These are phyloP conservation scores for Boletus vermiculosoides DNA, from an alignment of 768 basidiomycete genomes.

Conservation along the genomic window DNA sequence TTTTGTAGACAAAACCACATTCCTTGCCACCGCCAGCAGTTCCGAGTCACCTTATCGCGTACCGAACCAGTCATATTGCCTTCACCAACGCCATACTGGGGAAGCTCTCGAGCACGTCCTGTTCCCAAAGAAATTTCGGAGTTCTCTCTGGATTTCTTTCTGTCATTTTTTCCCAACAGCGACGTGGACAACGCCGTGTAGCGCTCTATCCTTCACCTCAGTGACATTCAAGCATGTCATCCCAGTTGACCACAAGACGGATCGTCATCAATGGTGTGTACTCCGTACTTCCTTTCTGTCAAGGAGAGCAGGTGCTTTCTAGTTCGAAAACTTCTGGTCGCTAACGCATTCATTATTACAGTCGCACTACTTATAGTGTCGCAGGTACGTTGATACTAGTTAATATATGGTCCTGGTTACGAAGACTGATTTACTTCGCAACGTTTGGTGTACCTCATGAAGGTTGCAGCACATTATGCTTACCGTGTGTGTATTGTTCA, in stretches of 20 bases:
- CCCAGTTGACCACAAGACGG: constrained; percentile 40
- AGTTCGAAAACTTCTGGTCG: background rate
- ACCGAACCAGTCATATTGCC: background rate
- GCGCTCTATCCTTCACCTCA: background rate
- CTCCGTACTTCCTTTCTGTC: background rate
- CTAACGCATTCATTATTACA: constrained; percentile 24
- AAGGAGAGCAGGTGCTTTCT: background rate
- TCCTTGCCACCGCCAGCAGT: background rate
- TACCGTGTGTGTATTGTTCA: constrained; percentile 50
- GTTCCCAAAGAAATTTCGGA: background rate
- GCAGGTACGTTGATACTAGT: constrained; percentile 43
- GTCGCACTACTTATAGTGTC: constrained; percentile 52
- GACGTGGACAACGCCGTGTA: background rate
- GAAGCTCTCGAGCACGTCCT: background rate
- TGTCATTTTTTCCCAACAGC: background rate
- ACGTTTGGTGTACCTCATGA: constrained; percentile 17
- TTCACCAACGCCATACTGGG: background rate
- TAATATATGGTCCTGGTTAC: background rate
- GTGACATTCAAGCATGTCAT: constrained; percentile 19
- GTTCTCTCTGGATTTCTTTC: background rate
- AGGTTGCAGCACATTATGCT: constrained; percentile 81
- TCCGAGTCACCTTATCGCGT: background rate
- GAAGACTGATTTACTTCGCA: constrained; percentile 1
- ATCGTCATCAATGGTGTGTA: constrained; percentile 45
- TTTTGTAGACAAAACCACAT: constrained; percentile 8